phyloP scores from a whole-genome alignment of 768 basidiomycete genomes.

The Naganishia onofrii region DNA sequence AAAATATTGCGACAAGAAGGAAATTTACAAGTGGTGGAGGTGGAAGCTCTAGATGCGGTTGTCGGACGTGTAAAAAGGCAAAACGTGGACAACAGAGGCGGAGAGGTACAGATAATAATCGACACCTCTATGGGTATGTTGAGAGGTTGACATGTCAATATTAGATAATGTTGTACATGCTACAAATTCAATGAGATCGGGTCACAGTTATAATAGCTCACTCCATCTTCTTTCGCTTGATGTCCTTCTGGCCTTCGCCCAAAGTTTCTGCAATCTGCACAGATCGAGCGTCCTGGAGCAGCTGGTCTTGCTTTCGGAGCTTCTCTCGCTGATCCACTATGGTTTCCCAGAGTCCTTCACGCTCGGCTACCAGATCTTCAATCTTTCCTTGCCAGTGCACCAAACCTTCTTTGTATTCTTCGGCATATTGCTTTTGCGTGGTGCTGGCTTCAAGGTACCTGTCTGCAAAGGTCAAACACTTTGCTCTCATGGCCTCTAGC shows the following conservation, averaged over 20 bases:
- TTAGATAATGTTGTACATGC: not conserved
- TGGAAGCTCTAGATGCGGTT: not conserved
- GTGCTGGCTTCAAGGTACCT: not conserved
- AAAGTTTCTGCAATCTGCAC: too few relatives aligned
- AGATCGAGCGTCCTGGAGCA: too few relatives aligned
- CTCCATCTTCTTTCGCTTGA: too few relatives aligned
- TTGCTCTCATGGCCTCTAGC: too few relatives aligned
- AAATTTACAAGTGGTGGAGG: not conserved
- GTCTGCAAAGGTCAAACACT: too few relatives aligned
- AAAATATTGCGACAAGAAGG: not conserved
- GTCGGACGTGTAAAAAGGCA: not conserved
- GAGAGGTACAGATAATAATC: not conserved
- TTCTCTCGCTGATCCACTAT: not conserved
- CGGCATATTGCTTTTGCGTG: not conserved
- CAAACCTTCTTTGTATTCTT: not conserved
- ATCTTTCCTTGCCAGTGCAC: not conserved
- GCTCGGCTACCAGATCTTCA: not conserved
- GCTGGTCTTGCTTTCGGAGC: too few relatives aligned
- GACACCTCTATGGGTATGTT: slow-evolving; percentile 1
- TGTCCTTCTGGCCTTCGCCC: too few relatives aligned
- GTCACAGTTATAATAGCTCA: too few relatives aligned
- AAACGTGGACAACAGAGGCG: not conserved
- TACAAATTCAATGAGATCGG: too few relatives aligned
- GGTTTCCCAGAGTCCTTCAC: not conserved
- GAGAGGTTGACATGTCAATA: not conserved